Base-by-base conservation (phyloP, 352 stramenopile genomes). In the Globisporangium takayamanum region DNA sequence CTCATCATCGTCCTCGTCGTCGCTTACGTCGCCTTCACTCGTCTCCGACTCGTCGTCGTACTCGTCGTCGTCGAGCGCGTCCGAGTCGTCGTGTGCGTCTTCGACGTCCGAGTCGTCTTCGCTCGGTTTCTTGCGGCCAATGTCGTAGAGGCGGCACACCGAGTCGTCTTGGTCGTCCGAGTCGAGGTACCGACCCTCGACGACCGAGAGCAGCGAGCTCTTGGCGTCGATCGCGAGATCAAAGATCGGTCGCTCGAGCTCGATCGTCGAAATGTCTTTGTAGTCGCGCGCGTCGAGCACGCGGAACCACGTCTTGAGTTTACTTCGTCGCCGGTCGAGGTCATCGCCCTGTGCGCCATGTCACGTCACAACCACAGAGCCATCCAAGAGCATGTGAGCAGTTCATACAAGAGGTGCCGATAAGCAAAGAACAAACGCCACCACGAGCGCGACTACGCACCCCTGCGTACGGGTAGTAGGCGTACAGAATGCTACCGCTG, bases 41-140 rank as follows among this genome's bases (percentile, higher is more conserved):
- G 57, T 64, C 3, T 77, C 55, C 2, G 68, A 88, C 46, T 88
- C 80, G 45, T 89, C 70, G 47, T 92, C 84, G 44, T 85, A 91
- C 49, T 94, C 84, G 44, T 91, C 80, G 48, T 91, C 80, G 18
- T 93, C 81, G 52, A 89, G 68, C 5, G 73, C 72, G 41, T 89
- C 80, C 30, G 78, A 88, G 3, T 84, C 81, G 8, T 87, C 80
- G 15, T 85, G 64, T 12, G 63, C 80, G 53, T 92, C 81, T 63
- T 96, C 88, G 20, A 88, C 68, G 57, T 96, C 88, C 8, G 88
- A 96, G 57, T 96, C 88, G 54, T 90, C 87, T 65, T 96, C 88
- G 47, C 84, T 82, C 12, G 84, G 78, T 1, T 85, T 84, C 54
- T 90, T 93, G 2, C 88, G 73, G 10, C 88, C 88, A 50, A 95